Evolutionary conservation across 2,329 filamentous ascomycete species (phyloP).

Genomic region (Talaromyces sp.): DNA sequence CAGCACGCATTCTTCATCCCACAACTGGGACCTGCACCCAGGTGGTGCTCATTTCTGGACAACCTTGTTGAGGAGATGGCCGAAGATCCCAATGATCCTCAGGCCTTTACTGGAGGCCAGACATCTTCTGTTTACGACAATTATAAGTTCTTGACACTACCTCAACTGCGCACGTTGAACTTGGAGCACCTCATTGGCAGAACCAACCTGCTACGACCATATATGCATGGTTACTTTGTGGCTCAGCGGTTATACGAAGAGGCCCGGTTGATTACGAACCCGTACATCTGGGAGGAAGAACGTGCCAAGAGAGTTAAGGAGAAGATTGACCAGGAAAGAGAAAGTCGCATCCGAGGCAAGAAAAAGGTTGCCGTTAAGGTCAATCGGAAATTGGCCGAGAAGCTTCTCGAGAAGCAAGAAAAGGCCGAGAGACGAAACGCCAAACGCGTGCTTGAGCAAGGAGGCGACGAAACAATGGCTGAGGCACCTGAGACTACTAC

Average conservation of each 20-base stretch:
- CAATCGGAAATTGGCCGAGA: constrained; percentile 65
- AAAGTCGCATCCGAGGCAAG: constrained; percentile 84
- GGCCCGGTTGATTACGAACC: constrained; percentile 85
- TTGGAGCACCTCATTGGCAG: constrained; percentile 85
- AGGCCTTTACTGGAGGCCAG: constrained; percentile 42
- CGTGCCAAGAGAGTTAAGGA: constrained; percentile 85
- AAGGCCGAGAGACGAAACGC: constrained; percentile 46
- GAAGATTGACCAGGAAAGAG: constrained; percentile 95
- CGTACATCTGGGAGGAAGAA: constrained; percentile 90
- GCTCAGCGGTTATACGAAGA: constrained; percentile 94
- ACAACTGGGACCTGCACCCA: constrained; percentile 84
- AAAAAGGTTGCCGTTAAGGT: constrained; percentile 91
- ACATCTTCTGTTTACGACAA: constrained; percentile 87
- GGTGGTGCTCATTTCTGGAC: constrained; percentile 95
- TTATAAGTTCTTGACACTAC: constrained; percentile 92
- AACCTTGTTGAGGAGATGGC: constrained; percentile 99
- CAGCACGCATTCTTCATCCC: constrained; percentile 95
- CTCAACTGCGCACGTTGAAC: constrained; percentile 79
- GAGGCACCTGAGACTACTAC: constrained; percentile 24
- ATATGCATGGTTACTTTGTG: constrained; percentile 99
- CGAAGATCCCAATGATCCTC: constrained; percentile 64
- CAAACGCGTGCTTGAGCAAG: constrained; percentile 48
- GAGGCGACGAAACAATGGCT: constrained; percentile 48
- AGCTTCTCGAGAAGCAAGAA: constrained; percentile 56
- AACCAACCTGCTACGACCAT: constrained; percentile 82